Evolutionary conservation across 2,329 filamentous ascomycete species (phyloP).

Genomic region (Venturia carpophila): DNA sequence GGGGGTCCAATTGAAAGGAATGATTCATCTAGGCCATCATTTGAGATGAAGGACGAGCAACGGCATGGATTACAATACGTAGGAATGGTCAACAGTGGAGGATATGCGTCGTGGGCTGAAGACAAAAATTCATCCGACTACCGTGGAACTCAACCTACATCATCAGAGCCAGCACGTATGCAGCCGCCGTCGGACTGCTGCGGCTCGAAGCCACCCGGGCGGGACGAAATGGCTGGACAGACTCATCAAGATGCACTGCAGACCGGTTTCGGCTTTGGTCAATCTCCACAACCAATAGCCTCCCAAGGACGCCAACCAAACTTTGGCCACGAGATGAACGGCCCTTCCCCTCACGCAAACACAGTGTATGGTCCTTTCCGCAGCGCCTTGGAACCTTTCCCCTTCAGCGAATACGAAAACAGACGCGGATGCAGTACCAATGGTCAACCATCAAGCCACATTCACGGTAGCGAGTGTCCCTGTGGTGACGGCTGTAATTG

Average conservation of each 20-base stretch:
- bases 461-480: conserved; percentile 41
- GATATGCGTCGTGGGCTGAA: conserved; percentile 6
- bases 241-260: not conserved
- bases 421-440: not conserved
- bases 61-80: not conserved
- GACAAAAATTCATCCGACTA: not conserved
- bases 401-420: not conserved
- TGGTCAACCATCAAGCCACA: conserved; percentile 29
- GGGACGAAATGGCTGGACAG: not conserved
- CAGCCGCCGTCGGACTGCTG: not conserved
- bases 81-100: conserved; percentile 12
- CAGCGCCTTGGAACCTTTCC: not conserved
- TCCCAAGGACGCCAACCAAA: not conserved
- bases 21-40: not conserved
- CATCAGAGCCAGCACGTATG: not conserved
- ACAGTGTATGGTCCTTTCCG: not conserved
- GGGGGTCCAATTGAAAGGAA: not conserved
- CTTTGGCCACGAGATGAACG: not conserved
- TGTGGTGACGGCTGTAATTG: conserved; percentile 62
- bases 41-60: not conserved
- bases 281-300: not conserved
- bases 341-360: not conserved
- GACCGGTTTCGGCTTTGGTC: not conserved
- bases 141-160: not conserved
- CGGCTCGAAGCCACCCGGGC: not conserved